A percentile compares a stretch with the other conserved stretches of the same genome.
These are phyloP conservation scores for Lactarius hengduanensis DNA, from an alignment of 768 basidiomycete species.

Conservation along the genomic window DNA sequence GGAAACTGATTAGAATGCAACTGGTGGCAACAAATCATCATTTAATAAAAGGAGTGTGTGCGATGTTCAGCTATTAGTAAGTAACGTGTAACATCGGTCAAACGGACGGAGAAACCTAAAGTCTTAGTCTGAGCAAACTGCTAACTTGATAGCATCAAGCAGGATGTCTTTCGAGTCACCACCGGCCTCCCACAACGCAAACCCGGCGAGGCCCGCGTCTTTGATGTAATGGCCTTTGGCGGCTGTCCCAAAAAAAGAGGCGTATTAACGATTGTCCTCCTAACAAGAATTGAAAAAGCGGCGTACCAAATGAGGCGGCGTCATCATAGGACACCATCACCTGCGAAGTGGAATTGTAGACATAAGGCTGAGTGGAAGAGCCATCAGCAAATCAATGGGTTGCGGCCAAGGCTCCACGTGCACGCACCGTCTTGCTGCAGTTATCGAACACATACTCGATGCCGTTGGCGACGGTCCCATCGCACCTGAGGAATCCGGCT, in stretches of 20 bases:
- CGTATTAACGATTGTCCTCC: not conserved
- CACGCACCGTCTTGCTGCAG: slow-evolving; percentile 69
- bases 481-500: slow-evolving; percentile 10
- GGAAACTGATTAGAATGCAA: too few relatives aligned
- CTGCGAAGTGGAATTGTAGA: slow-evolving; percentile 54
- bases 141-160: slow-evolving; percentile 35
- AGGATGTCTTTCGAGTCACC: slow-evolving; percentile 43
- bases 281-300: too few relatives aligned
- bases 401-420: not conserved
- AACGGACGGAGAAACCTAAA: not conserved
- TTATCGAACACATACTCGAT: slow-evolving; percentile 56
- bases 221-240: slow-evolving; percentile 46
- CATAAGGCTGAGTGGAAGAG: slow-evolving; percentile 49
- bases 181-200: slow-evolving; percentile 45
- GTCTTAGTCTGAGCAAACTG: not conserved
- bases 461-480: slow-evolving; percentile 33
- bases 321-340: slow-evolving; percentile 69
- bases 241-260: slow-evolving; percentile 26
- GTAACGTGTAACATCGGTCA: too few relatives aligned
- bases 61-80: too few relatives aligned
- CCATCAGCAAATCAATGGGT: not conserved
- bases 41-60: too few relatives aligned
- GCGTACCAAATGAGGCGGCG: slow-evolving; percentile 47
- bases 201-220: slow-evolving; percentile 38
- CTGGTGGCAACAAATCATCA: too few relatives aligned